Percentiles rank a stretch among this genome's conserved stretches.
phyloP scores from a whole-genome alignment of 805 yeast genomes.

The Myxozyma mucilagina region DNA sequence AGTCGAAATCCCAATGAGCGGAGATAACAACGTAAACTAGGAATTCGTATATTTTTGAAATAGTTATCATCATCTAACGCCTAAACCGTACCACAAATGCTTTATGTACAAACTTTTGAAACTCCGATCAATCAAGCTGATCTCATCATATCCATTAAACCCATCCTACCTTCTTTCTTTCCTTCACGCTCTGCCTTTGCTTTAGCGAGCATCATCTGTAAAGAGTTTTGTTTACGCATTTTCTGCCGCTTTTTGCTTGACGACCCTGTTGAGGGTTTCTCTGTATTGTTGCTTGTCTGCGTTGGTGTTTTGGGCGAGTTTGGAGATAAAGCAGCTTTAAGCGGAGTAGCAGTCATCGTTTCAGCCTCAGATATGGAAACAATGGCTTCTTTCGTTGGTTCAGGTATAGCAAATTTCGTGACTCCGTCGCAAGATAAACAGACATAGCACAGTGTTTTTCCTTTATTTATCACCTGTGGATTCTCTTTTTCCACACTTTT shows the following conservation, averaged over 20 bases:
- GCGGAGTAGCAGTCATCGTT: neutral
- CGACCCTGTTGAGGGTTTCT: constrained; percentile 8
- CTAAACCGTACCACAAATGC: neutral
- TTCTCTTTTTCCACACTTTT: neutral
- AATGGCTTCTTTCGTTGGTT: neutral
- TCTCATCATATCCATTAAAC: constrained; percentile 26
- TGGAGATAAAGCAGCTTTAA: neutral
- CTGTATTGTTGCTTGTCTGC: constrained; percentile 2
- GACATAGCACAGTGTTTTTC: constrained; percentile 14
- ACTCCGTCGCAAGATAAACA: constrained; percentile 19
- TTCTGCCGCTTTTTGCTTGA: constrained; percentile 28
- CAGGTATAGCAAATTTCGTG: constrained; percentile 20
- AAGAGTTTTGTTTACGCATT: constrained; percentile 26
- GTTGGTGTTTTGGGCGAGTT: neutral
- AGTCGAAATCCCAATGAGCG: neutral
- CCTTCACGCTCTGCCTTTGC: constrained; percentile 24
- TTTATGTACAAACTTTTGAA: neutral
- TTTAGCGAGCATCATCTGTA: constrained; percentile 27
- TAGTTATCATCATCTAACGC: too few species aligned
- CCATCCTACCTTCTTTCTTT: constrained; percentile 4
- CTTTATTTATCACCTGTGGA: neutral
- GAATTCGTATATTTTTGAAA: too few species aligned
- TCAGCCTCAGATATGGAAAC: neutral
- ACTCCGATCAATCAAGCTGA: neutral
- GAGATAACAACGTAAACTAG: neutral